phyloP scores from a whole-genome alignment of 805 yeast species.

The Saccharomycopsis amapae region DNA sequence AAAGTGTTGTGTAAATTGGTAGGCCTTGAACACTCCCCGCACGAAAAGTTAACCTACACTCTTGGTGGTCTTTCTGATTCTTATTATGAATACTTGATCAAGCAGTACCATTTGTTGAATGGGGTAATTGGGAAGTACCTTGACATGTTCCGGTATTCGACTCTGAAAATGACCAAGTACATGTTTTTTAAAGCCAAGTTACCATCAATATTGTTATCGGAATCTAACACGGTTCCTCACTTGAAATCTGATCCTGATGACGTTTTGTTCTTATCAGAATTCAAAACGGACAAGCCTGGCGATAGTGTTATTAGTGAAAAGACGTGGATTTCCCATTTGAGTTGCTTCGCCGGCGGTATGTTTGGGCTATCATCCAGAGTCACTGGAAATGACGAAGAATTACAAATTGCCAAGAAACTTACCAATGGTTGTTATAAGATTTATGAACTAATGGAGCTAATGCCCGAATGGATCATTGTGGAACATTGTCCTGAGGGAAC shows the following conservation, averaged over 20 bases:
- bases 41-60: conserved; percentile 24
- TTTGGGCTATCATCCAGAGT: conserved; percentile 41
- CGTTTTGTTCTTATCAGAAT: conserved; percentile 21
- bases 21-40: conserved; percentile 19
- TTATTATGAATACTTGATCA: conserved; percentile 43
- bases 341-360: conserved; percentile 51
- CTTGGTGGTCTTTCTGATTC: conserved; percentile 40
- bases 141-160: conserved; percentile 29
- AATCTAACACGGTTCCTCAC: conserved; percentile 17
- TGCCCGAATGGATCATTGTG: conserved; percentile 37
- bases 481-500: conserved; percentile 24
- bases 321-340: conserved; percentile 34
- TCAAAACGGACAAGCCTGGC: conserved; percentile 24
- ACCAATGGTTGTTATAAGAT: conserved; percentile 45
- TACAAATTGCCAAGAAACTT: conserved; percentile 36
- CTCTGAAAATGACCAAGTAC: conserved; percentile 32
- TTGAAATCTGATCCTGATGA: conserved; percentile 21
- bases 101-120: conserved; percentile 38
- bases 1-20: conserved; percentile 31
- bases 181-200: conserved; percentile 41
- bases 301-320: conserved; percentile 17
- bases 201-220: conserved; percentile 27
- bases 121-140: conserved; percentile 34
- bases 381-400: conserved; percentile 26
- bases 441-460: conserved; percentile 34